phyloP scores from a whole-genome alignment of 495 filamentous ascomycete genomes.

The Penicillium silybi region DNA sequence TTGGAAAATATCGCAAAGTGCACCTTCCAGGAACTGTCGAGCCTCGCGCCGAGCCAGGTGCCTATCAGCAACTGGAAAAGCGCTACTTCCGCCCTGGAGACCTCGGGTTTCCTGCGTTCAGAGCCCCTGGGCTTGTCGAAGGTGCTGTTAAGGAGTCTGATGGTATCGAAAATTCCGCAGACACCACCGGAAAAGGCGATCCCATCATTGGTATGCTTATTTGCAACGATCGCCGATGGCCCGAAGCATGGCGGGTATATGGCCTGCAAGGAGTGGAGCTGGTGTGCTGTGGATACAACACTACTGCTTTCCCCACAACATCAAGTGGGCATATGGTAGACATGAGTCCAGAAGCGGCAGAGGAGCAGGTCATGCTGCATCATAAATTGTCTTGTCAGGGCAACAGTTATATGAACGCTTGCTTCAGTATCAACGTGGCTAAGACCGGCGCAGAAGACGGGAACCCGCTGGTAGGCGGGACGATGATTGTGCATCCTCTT shows the following conservation, averaged over 20 bases:
- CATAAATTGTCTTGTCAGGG: slow-evolving; percentile 43
- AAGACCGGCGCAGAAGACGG: slow-evolving; percentile 46
- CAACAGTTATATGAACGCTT: slow-evolving; percentile 46
- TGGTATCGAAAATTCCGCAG: neutral
- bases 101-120: slow-evolving; percentile 46
- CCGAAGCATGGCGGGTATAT: slow-evolving; percentile 43
- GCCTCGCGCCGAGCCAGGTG: slow-evolving; percentile 39
- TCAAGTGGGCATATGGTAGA: slow-evolving; percentile 38
- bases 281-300: slow-evolving; percentile 47
- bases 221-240: slow-evolving; percentile 49
- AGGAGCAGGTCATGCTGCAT: slow-evolving; percentile 40
- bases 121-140: slow-evolving; percentile 37
- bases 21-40: slow-evolving; percentile 46
- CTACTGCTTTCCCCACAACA: slow-evolving; percentile 39
- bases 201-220: slow-evolving; percentile 51
- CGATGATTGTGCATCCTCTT: slow-evolving; percentile 45
- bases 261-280: slow-evolving; percentile 47
- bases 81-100: slow-evolving; percentile 46
- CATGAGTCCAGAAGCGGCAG: slow-evolving; percentile 36
- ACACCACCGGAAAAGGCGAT: slow-evolving; percentile 33
- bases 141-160: slow-evolving; percentile 3
- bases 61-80: slow-evolving; percentile 49
- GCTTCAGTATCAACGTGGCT: slow-evolving; percentile 42
- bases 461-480: slow-evolving; percentile 44
- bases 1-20: slow-evolving; percentile 48